These are phyloP conservation scores for Aristolochia fimbriata DNA, from an alignment of 164 flowering plant genomes.

Conservation along the genomic window DNA sequence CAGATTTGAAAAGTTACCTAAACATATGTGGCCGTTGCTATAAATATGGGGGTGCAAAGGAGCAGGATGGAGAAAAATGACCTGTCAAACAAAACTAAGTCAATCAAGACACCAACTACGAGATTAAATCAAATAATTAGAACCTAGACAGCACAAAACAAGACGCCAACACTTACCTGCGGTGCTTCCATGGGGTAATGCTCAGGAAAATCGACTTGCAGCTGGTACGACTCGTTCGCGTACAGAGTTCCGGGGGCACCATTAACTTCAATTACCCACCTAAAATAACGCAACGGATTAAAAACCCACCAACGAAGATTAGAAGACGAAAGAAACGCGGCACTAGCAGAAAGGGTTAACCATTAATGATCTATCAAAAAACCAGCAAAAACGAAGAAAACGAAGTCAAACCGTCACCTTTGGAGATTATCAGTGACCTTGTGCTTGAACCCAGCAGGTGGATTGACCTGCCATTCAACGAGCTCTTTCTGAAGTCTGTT, in stretches of 20 bases:
- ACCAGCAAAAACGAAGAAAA: not conserved
- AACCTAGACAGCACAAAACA: not conserved
- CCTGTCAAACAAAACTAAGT: constrained; percentile 35
- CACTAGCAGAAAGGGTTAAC: too few species aligned
- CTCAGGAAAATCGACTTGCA: constrained; percentile 36
- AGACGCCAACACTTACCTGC: constrained; percentile 33
- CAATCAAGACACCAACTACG: not conserved
- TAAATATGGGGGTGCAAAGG: constrained; percentile 93
- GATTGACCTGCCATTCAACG: constrained; percentile 90
- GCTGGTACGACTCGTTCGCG: constrained; percentile 28
- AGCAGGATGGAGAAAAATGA: constrained; percentile 76
- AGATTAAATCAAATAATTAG: not conserved
- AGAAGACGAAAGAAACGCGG: not conserved
- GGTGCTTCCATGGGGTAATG: constrained; percentile 98
- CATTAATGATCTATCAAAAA: too few species aligned
- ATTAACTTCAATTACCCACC: constrained; percentile 35
- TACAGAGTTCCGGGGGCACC: constrained; percentile 87
- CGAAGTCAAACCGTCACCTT: constrained; percentile 29
- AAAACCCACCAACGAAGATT: too few species aligned
- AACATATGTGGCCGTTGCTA: constrained; percentile 94
- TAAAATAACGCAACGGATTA: constrained; percentile 1
- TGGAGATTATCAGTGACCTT: constrained; percentile 85
- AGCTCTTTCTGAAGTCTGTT: constrained; percentile 85
- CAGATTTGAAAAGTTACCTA: constrained; percentile 37
- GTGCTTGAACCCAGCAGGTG: constrained; percentile 76